A percentile compares a stretch with the other conserved stretches of the same genome.
These are phyloP conservation scores for Apiospora phragmitis DNA, from an alignment of 2,329 filamentous ascomycete species.

Conservation along the genomic window DNA sequence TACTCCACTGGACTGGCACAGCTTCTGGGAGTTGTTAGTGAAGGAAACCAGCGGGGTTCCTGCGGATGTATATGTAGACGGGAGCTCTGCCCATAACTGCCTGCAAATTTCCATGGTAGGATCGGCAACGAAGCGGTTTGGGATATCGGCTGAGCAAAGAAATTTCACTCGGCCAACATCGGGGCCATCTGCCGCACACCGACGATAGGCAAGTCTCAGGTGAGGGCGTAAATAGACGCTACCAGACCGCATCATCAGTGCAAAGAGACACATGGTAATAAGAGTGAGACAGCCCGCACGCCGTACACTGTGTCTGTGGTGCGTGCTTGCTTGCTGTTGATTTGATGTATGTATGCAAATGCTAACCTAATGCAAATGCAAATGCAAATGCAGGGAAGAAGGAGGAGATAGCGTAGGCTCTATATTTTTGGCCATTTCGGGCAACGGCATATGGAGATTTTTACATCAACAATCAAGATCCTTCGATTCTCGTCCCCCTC, in stretches of 20 bases:
- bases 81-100: background rate
- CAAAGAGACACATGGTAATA: slow-evolving; percentile 7
- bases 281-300: background rate
- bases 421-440: background rate
- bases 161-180: background rate
- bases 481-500: background rate
- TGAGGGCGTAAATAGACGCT: background rate
- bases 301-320: background rate
- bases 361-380: background rate
- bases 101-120: background rate
- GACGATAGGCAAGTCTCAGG: slow-evolving; percentile 3
- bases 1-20: slow-evolving; percentile 3
- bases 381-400: background rate
- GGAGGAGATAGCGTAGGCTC: background rate
- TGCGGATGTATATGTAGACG: background rate
- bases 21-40: background rate
- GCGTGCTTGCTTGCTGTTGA: background rate
- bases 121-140: background rate
- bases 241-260: slow-evolving; percentile 1
- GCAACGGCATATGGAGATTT: background rate
- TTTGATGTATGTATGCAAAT: background rate
- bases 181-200: background rate
- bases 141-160: background rate
- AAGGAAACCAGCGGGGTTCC: background rate
- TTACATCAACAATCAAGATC: slow-evolving; percentile 1